These are phyloP conservation scores for Trypanosomatidae sp. DNA, from an alignment of 208 protist genomes.

Conservation along the genomic window DNA sequence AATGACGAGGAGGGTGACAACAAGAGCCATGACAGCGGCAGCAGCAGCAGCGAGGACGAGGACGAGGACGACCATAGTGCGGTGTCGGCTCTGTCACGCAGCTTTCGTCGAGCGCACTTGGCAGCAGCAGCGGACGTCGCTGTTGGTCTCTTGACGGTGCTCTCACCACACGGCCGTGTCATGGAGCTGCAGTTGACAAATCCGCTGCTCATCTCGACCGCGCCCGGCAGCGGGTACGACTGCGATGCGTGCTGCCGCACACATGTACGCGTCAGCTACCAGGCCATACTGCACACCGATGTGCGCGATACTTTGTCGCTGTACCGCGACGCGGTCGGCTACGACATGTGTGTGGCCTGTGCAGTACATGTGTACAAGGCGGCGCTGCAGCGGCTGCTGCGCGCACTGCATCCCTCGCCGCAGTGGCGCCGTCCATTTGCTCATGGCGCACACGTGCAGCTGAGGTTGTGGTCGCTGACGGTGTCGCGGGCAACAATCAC, in stretches of 20 bases:
- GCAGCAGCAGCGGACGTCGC: too few relatives aligned
- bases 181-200: not conserved
- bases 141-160: too few relatives aligned
- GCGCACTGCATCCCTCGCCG: slow-evolving; percentile 8
- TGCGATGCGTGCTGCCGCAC: slow-evolving; percentile 14
- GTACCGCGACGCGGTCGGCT: slow-evolving; percentile 7
- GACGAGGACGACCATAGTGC: too few relatives aligned
- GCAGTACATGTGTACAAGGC: slow-evolving; percentile 19
- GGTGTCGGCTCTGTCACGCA: too few relatives aligned
- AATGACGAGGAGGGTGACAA: too few relatives aligned
- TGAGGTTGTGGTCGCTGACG: slow-evolving; percentile 6
- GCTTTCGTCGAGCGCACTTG: too few relatives aligned
- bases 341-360: slow-evolving; percentile 31
- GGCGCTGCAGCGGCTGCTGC: slow-evolving; percentile 10
- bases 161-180: not conserved
- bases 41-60: too few relatives aligned
- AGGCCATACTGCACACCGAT: slow-evolving; percentile 12
- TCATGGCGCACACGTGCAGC: slow-evolving; percentile 5
- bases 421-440: slow-evolving; percentile 8
- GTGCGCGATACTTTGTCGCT: slow-evolving; percentile 8
- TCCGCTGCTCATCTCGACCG: not conserved
- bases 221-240: not conserved
- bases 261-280: slow-evolving; percentile 4
- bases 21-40: too few relatives aligned
- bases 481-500: slow-evolving; percentile 3